Conservation (phyloP, 2,329 filamentous ascomycete genomes). For the Metarhizium robertsii region DNA sequence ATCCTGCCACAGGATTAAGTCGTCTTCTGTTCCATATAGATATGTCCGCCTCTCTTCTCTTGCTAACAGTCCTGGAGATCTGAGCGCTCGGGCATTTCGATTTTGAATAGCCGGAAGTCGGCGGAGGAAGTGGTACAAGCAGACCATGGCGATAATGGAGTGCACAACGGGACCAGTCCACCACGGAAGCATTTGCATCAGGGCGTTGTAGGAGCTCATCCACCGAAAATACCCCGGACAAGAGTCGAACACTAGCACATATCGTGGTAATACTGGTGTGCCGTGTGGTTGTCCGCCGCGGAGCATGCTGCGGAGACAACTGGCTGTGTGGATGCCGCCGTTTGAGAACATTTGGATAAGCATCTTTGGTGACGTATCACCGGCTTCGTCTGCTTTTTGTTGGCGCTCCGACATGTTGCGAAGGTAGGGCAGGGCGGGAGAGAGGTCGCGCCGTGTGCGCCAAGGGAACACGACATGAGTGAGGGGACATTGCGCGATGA, state of each 20-base stretch:
- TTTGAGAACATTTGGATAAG: slow-evolving; percentile 45
- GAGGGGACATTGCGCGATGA: slow-evolving; percentile 35
- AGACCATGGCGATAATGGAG: slow-evolving; percentile 21
- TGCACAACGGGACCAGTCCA: slow-evolving; percentile 25
- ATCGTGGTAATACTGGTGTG: slow-evolving; percentile 24
- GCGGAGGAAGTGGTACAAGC: slow-evolving; percentile 20
- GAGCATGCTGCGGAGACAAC: slow-evolving; percentile 20
- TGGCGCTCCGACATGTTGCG: slow-evolving; percentile 15
- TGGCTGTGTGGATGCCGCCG: slow-evolving; percentile 35
- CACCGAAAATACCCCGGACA: slow-evolving; percentile 36
- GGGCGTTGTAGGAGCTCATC: slow-evolving; percentile 27
- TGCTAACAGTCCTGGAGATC: slow-evolving; percentile 20
- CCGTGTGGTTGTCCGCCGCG: slow-evolving; percentile 8
- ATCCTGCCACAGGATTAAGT: slow-evolving; percentile 34
- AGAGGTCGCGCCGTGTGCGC: slow-evolving; percentile 22
- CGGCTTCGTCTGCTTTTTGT: slow-evolving; percentile 13
- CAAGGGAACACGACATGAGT: slow-evolving; percentile 24
- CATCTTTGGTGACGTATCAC: slow-evolving; percentile 19
- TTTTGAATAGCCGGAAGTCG: slow-evolving; percentile 20
- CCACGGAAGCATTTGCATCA: slow-evolving; percentile 25
- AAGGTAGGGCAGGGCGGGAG: slow-evolving; percentile 31
- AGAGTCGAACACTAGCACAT: slow-evolving; percentile 38
- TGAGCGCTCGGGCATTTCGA: slow-evolving; percentile 27
- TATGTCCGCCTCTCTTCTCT: slow-evolving; percentile 39
- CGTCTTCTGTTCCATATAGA: slow-evolving; percentile 40